Conservation (phyloP, 805 yeast genomes). For the Saccharomycopsis vini region DNA sequence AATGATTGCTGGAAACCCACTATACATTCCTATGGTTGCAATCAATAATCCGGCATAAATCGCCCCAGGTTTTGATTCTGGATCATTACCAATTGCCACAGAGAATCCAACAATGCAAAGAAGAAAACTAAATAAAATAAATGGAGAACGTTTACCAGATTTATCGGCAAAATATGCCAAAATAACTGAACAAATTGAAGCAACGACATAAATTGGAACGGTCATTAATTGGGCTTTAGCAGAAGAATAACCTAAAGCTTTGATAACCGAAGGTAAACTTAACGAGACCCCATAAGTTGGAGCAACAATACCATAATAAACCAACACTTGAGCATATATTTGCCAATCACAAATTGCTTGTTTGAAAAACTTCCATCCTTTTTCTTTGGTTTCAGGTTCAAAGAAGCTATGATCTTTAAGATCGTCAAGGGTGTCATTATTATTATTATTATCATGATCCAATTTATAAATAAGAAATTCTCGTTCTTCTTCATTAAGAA, state of each 20-base stretch:
- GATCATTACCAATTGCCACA: slow-evolving; percentile 24
- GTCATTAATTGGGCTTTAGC: slow-evolving; percentile 36
- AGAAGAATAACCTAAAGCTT: slow-evolving; percentile 33
- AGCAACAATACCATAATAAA: slow-evolving; percentile 25
- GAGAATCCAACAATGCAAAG: slow-evolving; percentile 29
- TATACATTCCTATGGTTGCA: slow-evolving; percentile 26
- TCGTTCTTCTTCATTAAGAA: slow-evolving; percentile 43
- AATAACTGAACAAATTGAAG: slow-evolving; percentile 25
- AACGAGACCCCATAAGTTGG: slow-evolving; percentile 33
- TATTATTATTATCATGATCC: slow-evolving; percentile 11
- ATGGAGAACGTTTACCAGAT: slow-evolving; percentile 27
- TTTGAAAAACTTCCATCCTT: slow-evolving; percentile 15
- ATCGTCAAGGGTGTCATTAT: slow-evolving; percentile 4
- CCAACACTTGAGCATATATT: slow-evolving; percentile 23
- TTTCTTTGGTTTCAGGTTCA: slow-evolving; percentile 12
- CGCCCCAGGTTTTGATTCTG: slow-evolving; percentile 22
- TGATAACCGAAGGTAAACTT: slow-evolving; percentile 37
- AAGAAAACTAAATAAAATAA: slow-evolving; percentile 22
- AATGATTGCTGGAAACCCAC: slow-evolving; percentile 27
- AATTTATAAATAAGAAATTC: slow-evolving; percentile 31
- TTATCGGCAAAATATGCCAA: slow-evolving; percentile 25
- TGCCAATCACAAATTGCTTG: slow-evolving; percentile 26
- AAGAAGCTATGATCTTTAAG: slow-evolving; percentile 10
- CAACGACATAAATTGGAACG: slow-evolving; percentile 34
- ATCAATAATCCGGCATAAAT: slow-evolving; percentile 28